Conservation (phyloP, 1,139 yeast species). For the Geotrichum histeridarum region DNA sequence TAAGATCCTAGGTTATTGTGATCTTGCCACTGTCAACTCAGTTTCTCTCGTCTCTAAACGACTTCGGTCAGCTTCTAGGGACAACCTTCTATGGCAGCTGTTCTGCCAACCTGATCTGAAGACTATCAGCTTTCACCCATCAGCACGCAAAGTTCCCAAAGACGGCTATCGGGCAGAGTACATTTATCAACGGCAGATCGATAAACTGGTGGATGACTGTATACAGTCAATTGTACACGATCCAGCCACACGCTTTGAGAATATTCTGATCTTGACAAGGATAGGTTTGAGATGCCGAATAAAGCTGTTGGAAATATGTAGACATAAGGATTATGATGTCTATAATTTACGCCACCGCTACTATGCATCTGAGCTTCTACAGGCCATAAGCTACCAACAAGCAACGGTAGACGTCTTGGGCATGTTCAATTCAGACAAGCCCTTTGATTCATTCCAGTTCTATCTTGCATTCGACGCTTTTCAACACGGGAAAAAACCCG, state of each 20-base stretch:
- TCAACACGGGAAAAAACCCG: not conserved
- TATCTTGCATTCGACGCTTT: constrained; percentile 16
- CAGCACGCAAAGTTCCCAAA: not conserved
- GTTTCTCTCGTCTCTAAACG: constrained; percentile 11
- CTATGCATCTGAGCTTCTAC: constrained; percentile 11
- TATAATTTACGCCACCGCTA: constrained; percentile 7
- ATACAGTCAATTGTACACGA: not conserved
- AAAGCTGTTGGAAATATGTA: not conserved
- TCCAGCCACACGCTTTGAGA: constrained; percentile 6
- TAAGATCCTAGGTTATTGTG: constrained; percentile 6
- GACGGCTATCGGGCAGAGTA: constrained; percentile 13
- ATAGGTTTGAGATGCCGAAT: constrained; percentile 8
- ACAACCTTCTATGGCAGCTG: constrained; percentile 11
- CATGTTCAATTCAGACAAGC: constrained; percentile 3
- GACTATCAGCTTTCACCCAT: constrained; percentile 2
- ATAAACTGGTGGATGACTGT: constrained; percentile 2
- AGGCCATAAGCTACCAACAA: constrained; percentile 12
- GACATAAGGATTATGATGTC: not conserved
- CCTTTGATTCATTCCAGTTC: constrained; percentile 11
- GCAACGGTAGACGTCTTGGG: not conserved
- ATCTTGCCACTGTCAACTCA: not conserved
- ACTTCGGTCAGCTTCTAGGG: constrained; percentile 5
- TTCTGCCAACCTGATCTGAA: constrained; percentile 5
- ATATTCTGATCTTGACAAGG: not conserved
- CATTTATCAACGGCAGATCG: constrained; percentile 8